These are phyloP conservation scores for Eucalyptus polyanthemos DNA, from an alignment of 345 rosid genomes.

Conservation along the genomic window DNA sequence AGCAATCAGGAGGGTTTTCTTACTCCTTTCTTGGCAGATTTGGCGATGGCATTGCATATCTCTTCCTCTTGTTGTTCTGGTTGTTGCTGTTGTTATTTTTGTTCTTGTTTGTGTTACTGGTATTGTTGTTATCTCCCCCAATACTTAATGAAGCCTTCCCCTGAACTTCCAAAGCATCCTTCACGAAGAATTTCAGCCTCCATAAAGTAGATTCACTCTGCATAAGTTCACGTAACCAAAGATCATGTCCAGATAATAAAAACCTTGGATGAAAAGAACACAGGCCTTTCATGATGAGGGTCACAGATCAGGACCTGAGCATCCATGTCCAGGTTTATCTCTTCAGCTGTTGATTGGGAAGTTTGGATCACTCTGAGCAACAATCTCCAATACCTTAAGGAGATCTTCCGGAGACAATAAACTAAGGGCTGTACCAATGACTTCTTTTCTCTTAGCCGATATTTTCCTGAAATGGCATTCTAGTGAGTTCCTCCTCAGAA, in stretches of 20 bases:
- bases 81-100: not conserved
- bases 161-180: constrained; percentile 46
- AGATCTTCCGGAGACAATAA: constrained; percentile 66
- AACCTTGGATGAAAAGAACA: not conserved
- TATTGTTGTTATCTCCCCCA: constrained; percentile 8
- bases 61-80: constrained; percentile 17
- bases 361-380: constrained; percentile 58
- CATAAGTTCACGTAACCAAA: not conserved
- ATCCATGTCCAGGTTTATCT: constrained; percentile 80
- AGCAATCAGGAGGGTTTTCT: constrained; percentile 16
- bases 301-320: constrained; percentile 30
- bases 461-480: constrained; percentile 34
- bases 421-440: constrained; percentile 38
- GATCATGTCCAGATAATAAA: not conserved
- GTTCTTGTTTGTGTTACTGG: not conserved
- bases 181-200: constrained; percentile 78
- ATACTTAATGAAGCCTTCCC: constrained; percentile 16
- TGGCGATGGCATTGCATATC: constrained; percentile 29
- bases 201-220: constrained; percentile 83
- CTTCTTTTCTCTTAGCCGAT: too few relatives aligned
- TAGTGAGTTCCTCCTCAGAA: not conserved
- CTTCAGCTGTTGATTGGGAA: constrained; percentile 56
- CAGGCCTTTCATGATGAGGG: not conserved
- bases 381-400: constrained; percentile 59
- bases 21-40: constrained; percentile 42